These are phyloP conservation scores for Beverwykella pulmonaria DNA, from an alignment of 495 filamentous ascomycete species.

Conservation along the genomic window DNA sequence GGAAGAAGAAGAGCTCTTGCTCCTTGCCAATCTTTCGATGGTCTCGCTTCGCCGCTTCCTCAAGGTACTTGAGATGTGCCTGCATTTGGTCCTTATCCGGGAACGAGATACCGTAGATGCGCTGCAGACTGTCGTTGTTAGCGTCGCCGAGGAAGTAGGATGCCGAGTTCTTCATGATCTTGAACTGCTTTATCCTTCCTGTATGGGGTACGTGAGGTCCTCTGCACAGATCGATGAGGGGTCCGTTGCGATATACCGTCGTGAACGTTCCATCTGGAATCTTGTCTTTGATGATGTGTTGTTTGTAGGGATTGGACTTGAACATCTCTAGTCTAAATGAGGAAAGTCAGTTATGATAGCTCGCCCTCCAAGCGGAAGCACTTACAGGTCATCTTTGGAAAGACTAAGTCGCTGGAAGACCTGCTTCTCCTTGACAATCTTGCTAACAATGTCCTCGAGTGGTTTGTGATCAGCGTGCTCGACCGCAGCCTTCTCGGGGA, in stretches of 20 bases:
- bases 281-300: conserved; percentile 92
- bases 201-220: conserved; percentile 91
- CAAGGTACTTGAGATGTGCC: conserved; percentile 87
- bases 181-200: conserved; percentile 86
- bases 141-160: conserved; percentile 96
- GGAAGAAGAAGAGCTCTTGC: conserved; percentile 96
- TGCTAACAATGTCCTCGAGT: conserved; percentile 70
- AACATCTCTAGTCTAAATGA: conserved; percentile 79
- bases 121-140: conserved; percentile 88
- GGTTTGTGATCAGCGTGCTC: conserved; percentile 74
- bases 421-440: conserved; percentile 94
- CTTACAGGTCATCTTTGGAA: conserved; percentile 75
- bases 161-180: conserved; percentile 93
- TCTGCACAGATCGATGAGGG: conserved; percentile 77
- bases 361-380: neutral
- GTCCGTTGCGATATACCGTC: conserved; percentile 88
- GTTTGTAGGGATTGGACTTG: conserved; percentile 91
- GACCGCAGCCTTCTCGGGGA: conserved; percentile 74
- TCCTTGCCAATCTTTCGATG: conserved; percentile 88
- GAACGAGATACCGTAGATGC: conserved; percentile 95
- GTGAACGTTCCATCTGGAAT: conserved; percentile 83
- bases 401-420: conserved; percentile 87
- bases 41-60: conserved; percentile 94
- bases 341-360: neutral
- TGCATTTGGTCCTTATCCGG: conserved; percentile 93